Evolutionary conservation across 2,329 filamentous ascomycete genomes (phyloP).

Genomic region (Phyllosticta paracitricarpa): DNA sequence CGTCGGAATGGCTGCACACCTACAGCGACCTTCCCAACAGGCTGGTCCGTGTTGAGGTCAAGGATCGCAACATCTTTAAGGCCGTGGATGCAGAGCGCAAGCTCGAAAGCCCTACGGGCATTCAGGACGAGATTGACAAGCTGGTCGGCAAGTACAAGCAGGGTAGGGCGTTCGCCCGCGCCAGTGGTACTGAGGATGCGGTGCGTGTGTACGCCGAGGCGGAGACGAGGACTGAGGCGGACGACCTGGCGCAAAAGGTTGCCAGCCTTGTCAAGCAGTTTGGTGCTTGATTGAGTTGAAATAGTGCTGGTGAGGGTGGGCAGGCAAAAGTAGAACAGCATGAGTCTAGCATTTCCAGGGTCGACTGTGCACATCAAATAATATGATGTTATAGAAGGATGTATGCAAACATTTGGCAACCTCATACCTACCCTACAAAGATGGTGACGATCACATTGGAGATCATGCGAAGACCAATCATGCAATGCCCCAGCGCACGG

Average conservation of each 20-base stretch:
- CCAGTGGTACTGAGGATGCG: constrained; percentile 91
- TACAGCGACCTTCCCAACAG: constrained; percentile 93
- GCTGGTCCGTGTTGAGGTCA: constrained; percentile 85
- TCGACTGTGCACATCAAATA: not conserved
- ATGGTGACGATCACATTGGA: too few relatives aligned
- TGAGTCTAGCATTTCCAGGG: not conserved
- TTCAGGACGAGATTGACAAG: constrained; percentile 78
- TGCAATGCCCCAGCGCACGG: not conserved
- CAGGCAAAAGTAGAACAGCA: not conserved
- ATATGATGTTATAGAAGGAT: not conserved
- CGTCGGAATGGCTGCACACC: constrained; percentile 83
- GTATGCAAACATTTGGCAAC: not conserved
- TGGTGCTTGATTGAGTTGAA: not conserved
- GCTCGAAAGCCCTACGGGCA: constrained; percentile 66
- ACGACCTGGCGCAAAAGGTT: constrained; percentile 80
- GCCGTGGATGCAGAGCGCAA: constrained; percentile 87
- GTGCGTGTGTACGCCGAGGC: constrained; percentile 95
- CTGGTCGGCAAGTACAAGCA: constrained; percentile 84
- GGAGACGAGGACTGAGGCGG: constrained; percentile 76
- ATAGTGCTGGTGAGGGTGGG: not conserved
- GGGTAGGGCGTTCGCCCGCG: constrained; percentile 81
- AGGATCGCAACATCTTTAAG: constrained; percentile 78
- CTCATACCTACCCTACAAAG: not conserved
- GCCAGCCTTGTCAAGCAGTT: constrained; percentile 55
- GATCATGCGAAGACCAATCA: not conserved